Base-by-base conservation (phyloP, 805 yeast species). In the Myxozyma sirexii region DNA sequence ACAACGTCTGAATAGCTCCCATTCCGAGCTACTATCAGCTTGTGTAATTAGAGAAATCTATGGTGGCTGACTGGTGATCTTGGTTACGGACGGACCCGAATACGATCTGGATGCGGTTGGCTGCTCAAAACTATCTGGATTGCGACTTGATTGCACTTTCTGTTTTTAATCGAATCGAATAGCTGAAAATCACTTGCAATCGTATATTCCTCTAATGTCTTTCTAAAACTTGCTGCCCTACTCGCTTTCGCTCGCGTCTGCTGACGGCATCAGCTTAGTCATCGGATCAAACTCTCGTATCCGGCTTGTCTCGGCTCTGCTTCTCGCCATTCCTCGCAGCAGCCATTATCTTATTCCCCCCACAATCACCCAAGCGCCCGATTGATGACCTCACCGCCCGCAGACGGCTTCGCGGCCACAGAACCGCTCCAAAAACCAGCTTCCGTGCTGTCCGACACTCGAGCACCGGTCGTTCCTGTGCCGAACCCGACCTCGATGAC, bases 401-500 rank as follows among this genome's bases (percentile, higher is more conserved):
- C 15, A 12, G 27, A 41, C 45, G 45, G 45, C 45, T 41, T 41
- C 26, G 27, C 45, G 45, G 45, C 12, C 45, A 10, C 21, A 38
- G 42, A 15, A 2, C 12, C 45, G 29, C 12, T 10, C 13, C 7
- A 13, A 21, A 41, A 41, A 10, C 29, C 29, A 12, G 15, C 45
- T 4, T 41, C 45, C 10, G 26, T 41, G 8, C 37, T 54, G 5
- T 54, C 58, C 8, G 58, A 56, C 21, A 54, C 58, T 26, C 52
- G 58, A 13, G 37, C 45, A 31, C 53, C 58, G 23, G 37, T 54
- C 6, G 54, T 46, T 35, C 58, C 53, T 45, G 57, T 44, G 15
- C 57, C 57, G 24, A 41, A 41, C 21, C 56, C 56, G 43, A 29
- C 56, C 17, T 15, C 42, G 13, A 12, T 53, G 42, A 19, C 21